Evolutionary conservation across 345 rosid species (phyloP), one percentile per base, ranked within the genome.

Genomic region (Trapa incisa): DNA sequence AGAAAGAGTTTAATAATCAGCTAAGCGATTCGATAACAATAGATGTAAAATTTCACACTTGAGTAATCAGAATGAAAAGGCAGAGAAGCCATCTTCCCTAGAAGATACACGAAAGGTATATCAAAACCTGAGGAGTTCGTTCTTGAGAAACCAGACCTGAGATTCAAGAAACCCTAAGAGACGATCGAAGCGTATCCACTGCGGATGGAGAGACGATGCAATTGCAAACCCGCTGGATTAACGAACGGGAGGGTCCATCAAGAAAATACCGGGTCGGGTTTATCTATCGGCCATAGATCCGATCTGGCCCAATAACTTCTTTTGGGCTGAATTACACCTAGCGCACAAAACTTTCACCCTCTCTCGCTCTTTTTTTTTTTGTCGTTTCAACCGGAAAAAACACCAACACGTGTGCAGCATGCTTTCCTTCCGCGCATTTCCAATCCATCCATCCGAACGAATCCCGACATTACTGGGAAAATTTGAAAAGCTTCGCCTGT

Each of bases 391-490:
- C 33, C n/a, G 37, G 63, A 32, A 11, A 32, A 11, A 58, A 32
- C 5, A 58, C 16, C 12, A 35, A 32, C 63, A 58, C 63, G 63
- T 58, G 63, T 38, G 63, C 38, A 11, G 37, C 63, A 58, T 58
- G 63, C 63, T 5, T 11, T 16, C 38, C 12, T 33, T 38, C 62
- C 62, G 62, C 61, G 17, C 35, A 8, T 32, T 11, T 29, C 35
- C 35, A n/a, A 48, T 4, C 12, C 50, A 29, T 7, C 48, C 12
- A 7, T 13, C 11, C 2, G 36, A 4, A 37, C 32, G 52, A 2
- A 43, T 22, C 67, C 52, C 67, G 67, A 65, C 35, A 14, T 10
- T 43, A 39, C 67, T 53, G 67, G 37, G 52, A 8, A 37, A 43
- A 36, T 65, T 38, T 64, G 47, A 38, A 64, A 64, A 39, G 6